Percentiles rank a stretch among this genome's conserved stretches.
These are phyloP conservation scores for Silene coronaria DNA, from an alignment of 179 eudicot genomes.

Conservation along the genomic window DNA sequence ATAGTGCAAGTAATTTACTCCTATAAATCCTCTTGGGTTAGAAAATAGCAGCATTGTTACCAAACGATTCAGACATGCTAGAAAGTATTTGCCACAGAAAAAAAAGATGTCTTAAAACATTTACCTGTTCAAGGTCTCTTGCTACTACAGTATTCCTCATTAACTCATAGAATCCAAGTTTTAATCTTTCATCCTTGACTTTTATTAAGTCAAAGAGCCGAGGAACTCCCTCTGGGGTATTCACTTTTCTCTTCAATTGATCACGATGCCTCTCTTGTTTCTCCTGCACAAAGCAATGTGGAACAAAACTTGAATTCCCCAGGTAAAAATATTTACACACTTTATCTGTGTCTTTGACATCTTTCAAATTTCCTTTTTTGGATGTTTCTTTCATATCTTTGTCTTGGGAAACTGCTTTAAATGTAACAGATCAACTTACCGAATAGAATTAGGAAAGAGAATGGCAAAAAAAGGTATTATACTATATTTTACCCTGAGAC, in stretches of 20 bases:
- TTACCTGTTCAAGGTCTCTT: conserved; percentile 86
- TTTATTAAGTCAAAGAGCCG: conserved; percentile 84
- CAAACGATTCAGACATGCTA: not conserved
- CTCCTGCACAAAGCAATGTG: conserved; percentile 49
- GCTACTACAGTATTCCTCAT: conserved; percentile 94
- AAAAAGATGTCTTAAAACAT: not conserved
- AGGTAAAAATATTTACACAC: too few relatives aligned
- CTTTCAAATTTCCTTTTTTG: not conserved
- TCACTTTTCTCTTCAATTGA: conserved; percentile 60
- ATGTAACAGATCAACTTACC: not conserved
- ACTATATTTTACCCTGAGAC: not conserved
- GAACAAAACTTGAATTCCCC: not conserved
- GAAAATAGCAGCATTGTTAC: not conserved
- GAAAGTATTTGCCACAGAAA: not conserved
- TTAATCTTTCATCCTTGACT: conserved; percentile 77
- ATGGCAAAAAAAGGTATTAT: not conserved
- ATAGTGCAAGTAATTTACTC: too few relatives aligned
- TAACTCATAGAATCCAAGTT: conserved; percentile 78
- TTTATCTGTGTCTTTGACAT: not conserved
- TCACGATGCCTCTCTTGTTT: conserved; percentile 61
- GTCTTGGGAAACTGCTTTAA: not conserved
- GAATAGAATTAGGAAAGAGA: not conserved
- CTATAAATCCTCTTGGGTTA: too few relatives aligned
- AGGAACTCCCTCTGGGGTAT: conserved; percentile 81
- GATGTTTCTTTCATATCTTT: not conserved